Percentiles rank a stretch among this genome's conserved stretches.
Evolutionary conservation across 2,329 filamentous ascomycete species (phyloP).

Genomic region (Fusarium miscanthi): DNA sequence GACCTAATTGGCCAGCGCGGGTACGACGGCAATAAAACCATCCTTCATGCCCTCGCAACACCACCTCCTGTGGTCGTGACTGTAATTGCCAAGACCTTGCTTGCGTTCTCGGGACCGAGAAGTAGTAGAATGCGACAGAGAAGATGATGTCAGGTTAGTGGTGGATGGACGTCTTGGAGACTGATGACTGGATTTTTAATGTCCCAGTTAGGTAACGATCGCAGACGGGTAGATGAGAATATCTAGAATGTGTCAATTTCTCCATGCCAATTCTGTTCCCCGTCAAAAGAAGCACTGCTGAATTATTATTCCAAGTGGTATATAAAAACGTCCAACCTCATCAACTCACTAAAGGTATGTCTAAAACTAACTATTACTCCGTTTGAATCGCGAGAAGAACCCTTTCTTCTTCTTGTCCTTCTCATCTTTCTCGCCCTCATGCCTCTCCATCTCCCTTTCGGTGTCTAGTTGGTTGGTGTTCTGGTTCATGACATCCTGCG

Average conservation of each 20-base stretch:
- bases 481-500: constrained; percentile 64
- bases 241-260: background rate
- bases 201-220: too few species aligned
- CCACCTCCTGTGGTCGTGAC: background rate
- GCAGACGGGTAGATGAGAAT: background rate
- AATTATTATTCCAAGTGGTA: background rate
- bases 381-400: constrained; percentile 32
- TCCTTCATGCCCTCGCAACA: background rate
- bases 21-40: background rate
- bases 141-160: background rate
- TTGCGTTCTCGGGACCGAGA: background rate
- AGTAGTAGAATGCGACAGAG: background rate
- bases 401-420: constrained; percentile 26
- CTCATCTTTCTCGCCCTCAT: constrained; percentile 2
- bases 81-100: background rate
- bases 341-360: background rate
- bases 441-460: constrained; percentile 46
- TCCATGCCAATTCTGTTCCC: accelerated
- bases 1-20: background rate
- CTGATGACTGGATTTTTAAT: too few species aligned
- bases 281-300: background rate
- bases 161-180: background rate
- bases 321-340: background rate
- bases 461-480: constrained; percentile 63
- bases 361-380: background rate